Evolutionary conservation across 257 asterid species (phyloP), one percentile per base, ranked within the genome.

Genomic region (Parsonsia alboflavescens): DNA sequence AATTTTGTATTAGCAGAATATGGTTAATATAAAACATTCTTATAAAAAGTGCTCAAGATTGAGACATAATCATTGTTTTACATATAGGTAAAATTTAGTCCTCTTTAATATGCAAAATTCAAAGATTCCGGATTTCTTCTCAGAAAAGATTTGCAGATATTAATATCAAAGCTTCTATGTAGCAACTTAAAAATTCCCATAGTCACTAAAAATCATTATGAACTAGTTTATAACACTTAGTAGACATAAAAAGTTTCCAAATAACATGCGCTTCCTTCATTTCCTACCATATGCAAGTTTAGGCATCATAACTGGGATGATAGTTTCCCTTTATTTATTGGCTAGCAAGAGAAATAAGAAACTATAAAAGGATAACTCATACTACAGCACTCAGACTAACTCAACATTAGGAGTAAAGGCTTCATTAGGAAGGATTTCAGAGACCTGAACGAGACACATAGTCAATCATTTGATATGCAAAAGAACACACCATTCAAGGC

Each of bases 391-490:
- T 26, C 66, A 28, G 39, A 30, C 68, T 64, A 21, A 36, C 69
- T 17, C 45, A 21, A 17, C 16, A 24, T 26, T 24, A 9, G 19
- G 39, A 0, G n/a, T 19, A 64, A 64, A 64, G 69, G 48, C 15
- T 64, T 63, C 69, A 64, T 19, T 6, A 8, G 48, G 69, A 64
- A 64, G 26, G 69, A 36, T 36, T n/a, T 64, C 26, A 36, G 69
- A 16, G 69, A 15, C 44, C 2, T 36, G 26, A 33, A 36, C 36
- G 46, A 26, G 46, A 30, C 46, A 33, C 22, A 13, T 30, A 33
- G 24, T 33, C 48, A 1, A 33, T 64, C 48, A 11, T 36, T 17
- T 36, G 13, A 36, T 17, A 33, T 16, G 48, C 48, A 26, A 7
- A 64, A 36, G 19, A 15, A 64, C 48, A 62, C 48, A 64, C 36